Base-by-base conservation (phyloP, 1,139 yeast species). In the Kurtzmaniella quercitrusa region DNA sequence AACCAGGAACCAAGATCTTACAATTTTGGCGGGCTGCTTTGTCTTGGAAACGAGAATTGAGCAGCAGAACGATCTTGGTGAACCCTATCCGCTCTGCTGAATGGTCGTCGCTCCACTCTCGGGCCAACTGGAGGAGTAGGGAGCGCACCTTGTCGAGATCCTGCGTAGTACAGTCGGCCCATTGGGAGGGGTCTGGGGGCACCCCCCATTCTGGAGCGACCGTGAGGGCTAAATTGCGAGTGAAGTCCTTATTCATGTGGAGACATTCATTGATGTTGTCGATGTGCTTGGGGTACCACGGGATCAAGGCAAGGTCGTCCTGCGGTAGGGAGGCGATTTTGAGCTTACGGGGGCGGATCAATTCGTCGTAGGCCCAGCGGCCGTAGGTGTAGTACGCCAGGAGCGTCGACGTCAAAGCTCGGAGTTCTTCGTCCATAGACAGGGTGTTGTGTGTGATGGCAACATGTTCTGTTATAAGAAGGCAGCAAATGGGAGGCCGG, bases 71-170 rank as follows among this genome's bases (percentile, higher is more conserved):
- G 2, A 88, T 70, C 11, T 67, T 63, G 0, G 71, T 73, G 55
- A 73, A 78, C 9, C 79, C 64, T 4, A 54, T 50, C 38, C 95
- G 60, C 53, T 88, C 95, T 0, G 42, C 44, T 1, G 39, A 49
- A 0, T 93, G 90, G 24, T 81, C 84, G 0, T 58, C 58, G 31
- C 88, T 76, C 96, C 96, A 89, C 59, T 89, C 96, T 43, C 96
- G 62, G 2, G 75, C 69, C 10, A 84, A 56, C 54, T 88, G 96
- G 36, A 81, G 66, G 47, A 89, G 58, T 1, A 85, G 69, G 2
- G 84, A 71, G 34, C 80, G 60, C 1, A 84, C 85, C 57, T 85
- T 84, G 43, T 81, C 86, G 47, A 70, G 72, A 48, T 84, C 88
- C 3, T 62, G 51, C 14, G 54, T 49, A 2, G 68, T 60, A 15